Percentiles rank a stretch among this genome's conserved stretches.
These are phyloP conservation scores for Gastrolobium bilobum DNA, from an alignment of 306 rosid genomes.

Conservation along the genomic window DNA sequence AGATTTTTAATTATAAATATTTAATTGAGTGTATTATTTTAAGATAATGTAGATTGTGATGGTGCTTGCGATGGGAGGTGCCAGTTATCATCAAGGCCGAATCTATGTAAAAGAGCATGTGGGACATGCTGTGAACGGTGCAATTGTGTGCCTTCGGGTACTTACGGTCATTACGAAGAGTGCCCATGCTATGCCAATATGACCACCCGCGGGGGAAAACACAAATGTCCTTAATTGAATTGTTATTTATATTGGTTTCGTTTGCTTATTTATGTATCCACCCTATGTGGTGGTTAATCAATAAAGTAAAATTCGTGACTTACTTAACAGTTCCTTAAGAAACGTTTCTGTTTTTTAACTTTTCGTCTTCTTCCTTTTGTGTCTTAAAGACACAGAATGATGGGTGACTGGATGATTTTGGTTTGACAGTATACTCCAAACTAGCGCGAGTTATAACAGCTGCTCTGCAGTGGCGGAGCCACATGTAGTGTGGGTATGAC, in stretches of 20 bases:
- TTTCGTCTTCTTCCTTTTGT: too few relatives aligned
- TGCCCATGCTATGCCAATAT: slow-evolving; percentile 64
- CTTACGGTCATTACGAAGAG: slow-evolving; percentile 52
- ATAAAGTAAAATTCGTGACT: background rate
- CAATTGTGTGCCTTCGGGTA: slow-evolving; percentile 68
- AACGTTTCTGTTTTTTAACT: too few relatives aligned
- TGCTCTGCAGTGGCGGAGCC: too few relatives aligned
- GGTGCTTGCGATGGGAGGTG: slow-evolving; percentile 57
- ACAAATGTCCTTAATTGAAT: slow-evolving; percentile 61
- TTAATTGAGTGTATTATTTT: background rate
- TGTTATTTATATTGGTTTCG: background rate
- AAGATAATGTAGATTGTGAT: slow-evolving; percentile 52
- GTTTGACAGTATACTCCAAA: too few relatives aligned
- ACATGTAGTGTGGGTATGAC: too few relatives aligned
- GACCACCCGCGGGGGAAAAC: slow-evolving; percentile 62
- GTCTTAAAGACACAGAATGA: too few relatives aligned
- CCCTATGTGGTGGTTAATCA: background rate
- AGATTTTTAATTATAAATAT: background rate
- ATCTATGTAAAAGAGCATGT: slow-evolving; percentile 58
- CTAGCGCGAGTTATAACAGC: too few relatives aligned
- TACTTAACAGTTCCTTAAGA: too few relatives aligned
- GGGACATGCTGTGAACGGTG: slow-evolving; percentile 65
- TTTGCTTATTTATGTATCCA: background rate
- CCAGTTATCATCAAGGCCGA: slow-evolving; percentile 51
- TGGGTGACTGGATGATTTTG: too few relatives aligned